Conservation (phyloP, 192 early-diverging fungal species). For the Coemansia javaensis region DNA sequence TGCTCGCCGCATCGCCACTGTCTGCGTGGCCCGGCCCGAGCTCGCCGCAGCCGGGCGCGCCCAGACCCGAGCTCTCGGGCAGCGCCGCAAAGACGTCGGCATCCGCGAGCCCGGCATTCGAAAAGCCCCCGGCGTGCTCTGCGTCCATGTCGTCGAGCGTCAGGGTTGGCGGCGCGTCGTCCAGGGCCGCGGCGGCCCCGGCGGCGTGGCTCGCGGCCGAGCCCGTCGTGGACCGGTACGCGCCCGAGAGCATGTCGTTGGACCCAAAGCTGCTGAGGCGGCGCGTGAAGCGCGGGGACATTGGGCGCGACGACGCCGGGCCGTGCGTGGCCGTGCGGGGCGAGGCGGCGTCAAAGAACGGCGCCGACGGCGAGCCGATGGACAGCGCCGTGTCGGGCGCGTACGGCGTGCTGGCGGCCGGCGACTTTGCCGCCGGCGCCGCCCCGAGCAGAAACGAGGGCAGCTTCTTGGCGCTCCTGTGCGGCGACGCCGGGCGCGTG, state of each 20-base stretch:
- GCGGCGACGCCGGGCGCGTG: conserved; percentile 41
- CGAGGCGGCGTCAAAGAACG: conserved; percentile 13
- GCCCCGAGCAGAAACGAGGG: conserved; percentile 46
- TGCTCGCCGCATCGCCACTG: conserved; percentile 2
- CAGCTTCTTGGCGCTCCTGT: conserved; percentile 29
- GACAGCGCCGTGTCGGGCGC: conserved; percentile 16
- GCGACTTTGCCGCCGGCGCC: conserved; percentile 20
- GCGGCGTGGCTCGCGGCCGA: not conserved
- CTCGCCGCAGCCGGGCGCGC: too few relatives aligned
- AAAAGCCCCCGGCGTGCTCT: conserved; percentile 1
- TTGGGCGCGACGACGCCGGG: conserved; percentile 20
- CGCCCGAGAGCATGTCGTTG: conserved; percentile 48
- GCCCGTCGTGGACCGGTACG: conserved; percentile 21
- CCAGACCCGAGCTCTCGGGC: not conserved
- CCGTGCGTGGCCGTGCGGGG: conserved; percentile 2
- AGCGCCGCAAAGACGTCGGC: conserved; percentile 10
- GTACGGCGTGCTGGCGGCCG: conserved; percentile 10
- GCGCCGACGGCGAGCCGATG: conserved; percentile 1
- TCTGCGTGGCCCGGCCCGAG: too few relatives aligned
- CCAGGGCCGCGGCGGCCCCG: conserved; percentile 17
- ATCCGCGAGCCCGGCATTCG: conserved; percentile 1
- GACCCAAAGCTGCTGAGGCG: conserved; percentile 49
- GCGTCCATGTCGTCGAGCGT: conserved; percentile 40
- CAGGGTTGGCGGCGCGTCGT: conserved; percentile 44
- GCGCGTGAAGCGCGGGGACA: conserved; percentile 33